Evolutionary conservation across 345 rosid species (phyloP).

Genomic region (Raphanus raphanistrum): DNA sequence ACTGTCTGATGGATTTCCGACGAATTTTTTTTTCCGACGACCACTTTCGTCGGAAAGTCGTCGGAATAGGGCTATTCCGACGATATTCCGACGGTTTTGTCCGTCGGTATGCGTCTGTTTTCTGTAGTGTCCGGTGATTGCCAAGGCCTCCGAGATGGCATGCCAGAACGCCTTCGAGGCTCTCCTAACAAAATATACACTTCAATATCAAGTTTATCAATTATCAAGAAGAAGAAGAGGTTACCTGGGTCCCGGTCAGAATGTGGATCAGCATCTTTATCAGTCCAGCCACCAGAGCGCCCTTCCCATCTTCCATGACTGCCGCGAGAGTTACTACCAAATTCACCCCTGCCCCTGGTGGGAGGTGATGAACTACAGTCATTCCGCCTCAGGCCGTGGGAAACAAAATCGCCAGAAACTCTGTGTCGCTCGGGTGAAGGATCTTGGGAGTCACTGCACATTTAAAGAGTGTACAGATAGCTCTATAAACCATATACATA

Average conservation of each 20-base stretch:
- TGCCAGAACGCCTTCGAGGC: slow-evolving; percentile 61
- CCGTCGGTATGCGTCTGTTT: too few species aligned
- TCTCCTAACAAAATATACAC: slow-evolving; percentile 45
- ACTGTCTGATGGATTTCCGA: too few species aligned
- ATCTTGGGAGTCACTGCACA: slow-evolving; percentile 67
- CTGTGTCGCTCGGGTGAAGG: slow-evolving; percentile 60
- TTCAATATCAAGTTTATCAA: background rate
- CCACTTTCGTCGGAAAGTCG: too few species aligned
- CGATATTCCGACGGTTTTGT: too few species aligned
- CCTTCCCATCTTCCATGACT: slow-evolving; percentile 83
- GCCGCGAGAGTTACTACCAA: slow-evolving; percentile 53
- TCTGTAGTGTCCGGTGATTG: slow-evolving; percentile 85
- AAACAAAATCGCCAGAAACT: slow-evolving; percentile 45
- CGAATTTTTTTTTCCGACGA: too few species aligned
- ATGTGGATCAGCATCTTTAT: slow-evolving; percentile 70
- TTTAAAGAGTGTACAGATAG: slow-evolving; percentile 2
- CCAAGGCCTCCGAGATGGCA: slow-evolving; percentile 76
- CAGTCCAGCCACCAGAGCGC: slow-evolving; percentile 75
- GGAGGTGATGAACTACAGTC: slow-evolving; percentile 94
- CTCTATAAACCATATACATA: background rate
- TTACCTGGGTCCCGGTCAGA: slow-evolving; percentile 80
- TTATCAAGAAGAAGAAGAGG: background rate
- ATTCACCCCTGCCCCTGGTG: slow-evolving; percentile 77
- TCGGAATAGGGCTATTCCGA: too few species aligned
- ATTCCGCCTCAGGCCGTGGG: slow-evolving; percentile 44